Conservation (phyloP, 805 yeast species). For the Hanseniaspora lachancei region DNA sequence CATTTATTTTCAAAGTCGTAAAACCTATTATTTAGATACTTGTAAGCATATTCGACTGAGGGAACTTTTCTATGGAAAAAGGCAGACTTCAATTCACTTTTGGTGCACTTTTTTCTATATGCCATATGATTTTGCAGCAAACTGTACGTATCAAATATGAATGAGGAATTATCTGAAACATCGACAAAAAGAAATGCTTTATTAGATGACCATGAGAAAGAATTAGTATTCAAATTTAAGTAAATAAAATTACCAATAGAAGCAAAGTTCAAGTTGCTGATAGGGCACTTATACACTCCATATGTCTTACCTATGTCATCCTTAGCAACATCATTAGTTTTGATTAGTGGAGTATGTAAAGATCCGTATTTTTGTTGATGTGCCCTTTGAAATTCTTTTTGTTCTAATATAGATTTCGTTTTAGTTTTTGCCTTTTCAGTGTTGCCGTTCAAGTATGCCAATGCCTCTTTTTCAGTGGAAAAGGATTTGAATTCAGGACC, state of each 20-base stretch:
- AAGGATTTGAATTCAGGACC: slow-evolving; percentile 51
- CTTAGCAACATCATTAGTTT: background rate
- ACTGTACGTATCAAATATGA: background rate
- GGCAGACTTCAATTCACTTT: slow-evolving; percentile 36
- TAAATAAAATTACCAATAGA: background rate
- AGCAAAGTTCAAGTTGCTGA: background rate
- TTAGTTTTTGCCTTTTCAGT: background rate
- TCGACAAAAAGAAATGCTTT: background rate
- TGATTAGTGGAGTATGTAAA: background rate
- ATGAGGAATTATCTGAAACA: background rate
- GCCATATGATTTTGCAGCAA: background rate
- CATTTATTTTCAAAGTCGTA: slow-evolving; percentile 16
- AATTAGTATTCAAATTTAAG: background rate
- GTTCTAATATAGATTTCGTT: background rate
- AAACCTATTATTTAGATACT: slow-evolving; percentile 13
- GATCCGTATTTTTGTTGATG: background rate
- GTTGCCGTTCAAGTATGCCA: slow-evolving; percentile 25
- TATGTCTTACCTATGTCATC: background rate
- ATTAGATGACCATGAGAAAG: background rate
- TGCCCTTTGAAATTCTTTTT: background rate
- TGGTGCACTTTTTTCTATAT: slow-evolving; percentile 24
- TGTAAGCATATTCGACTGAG: slow-evolving; percentile 26
- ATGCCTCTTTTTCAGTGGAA: slow-evolving; percentile 36
- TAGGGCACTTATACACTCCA: background rate
- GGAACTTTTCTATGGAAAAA: slow-evolving; percentile 18